Base-by-base conservation (phyloP, 2,329 filamentous ascomycete genomes). In the Alternaria sp. region DNA sequence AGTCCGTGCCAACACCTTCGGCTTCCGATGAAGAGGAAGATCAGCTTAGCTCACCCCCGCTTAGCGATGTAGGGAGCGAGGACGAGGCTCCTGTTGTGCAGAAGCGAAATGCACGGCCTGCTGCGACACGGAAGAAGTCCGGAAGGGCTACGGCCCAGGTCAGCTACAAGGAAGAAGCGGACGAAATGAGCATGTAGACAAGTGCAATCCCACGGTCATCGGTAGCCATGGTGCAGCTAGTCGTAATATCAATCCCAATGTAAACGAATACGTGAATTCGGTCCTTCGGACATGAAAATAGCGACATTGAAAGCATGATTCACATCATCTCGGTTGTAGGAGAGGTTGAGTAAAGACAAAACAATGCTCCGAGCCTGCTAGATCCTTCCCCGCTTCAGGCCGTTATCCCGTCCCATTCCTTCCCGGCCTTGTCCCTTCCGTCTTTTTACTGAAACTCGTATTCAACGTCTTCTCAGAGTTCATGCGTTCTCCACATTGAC, bases 1-100 rank as follows among this genome's bases (percentile, higher is more conserved):
- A 79, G 59, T 68, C 68, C 28, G 80, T 77, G n/a, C 77, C 78
- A 48, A 83, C 81, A 32, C 82, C 81, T 18, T 80, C 77, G 56
- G 68, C 77, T 12, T 78, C 78, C 48, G 76, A 78, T 57, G 73
- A 77, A 46, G 77, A 78, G 39, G 77, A 78, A 38, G 68, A 69
- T 61, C 55, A 63, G 34, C 67, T 67, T 61, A 73, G 75, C 44
- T 77, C 79, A 12, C 75, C 77, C 51, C 61, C 71, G 52, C 76
- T 82, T 63, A 77, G 78, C 59, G 80, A 82, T 57, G 66, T 82
- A 41, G 80, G 77, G 38, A 65, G 64, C 20, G 69, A 70, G 51
- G 65, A 68, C 51, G 60, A 69, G 57, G 60, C 52, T 63, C 64
- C 65, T 65, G 64, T 55, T 53, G 61, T 62, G 58, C 66, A 64